Evolutionary conservation across 78 protist species (phyloP).

Genomic region (Trichosphaerium sp.): DNA sequence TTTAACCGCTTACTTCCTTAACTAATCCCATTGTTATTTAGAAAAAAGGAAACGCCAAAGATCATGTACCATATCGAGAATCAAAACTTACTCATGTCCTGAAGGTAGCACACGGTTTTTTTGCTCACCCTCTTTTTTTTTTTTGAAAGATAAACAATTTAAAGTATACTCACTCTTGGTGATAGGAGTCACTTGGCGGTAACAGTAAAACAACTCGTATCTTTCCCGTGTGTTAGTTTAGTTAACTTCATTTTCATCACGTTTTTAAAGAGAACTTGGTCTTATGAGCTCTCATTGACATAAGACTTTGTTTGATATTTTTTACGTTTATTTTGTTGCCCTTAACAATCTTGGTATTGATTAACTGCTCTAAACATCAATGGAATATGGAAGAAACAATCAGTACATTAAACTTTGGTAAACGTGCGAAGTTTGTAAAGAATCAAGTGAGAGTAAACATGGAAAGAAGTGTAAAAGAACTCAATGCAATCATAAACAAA

Average conservation of each 20-base stretch:
- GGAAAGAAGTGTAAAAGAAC: conserved; percentile 25
- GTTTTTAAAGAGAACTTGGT: too few relatives aligned
- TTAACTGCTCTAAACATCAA: conserved; percentile 38
- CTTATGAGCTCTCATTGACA: too few relatives aligned
- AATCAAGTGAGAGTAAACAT: conserved; percentile 38
- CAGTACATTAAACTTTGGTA: conserved; percentile 66
- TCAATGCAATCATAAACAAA: conserved; percentile 17
- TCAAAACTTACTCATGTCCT: conserved; percentile 38
- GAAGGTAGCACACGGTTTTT: too few relatives aligned
- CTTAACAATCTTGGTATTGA: too few relatives aligned
- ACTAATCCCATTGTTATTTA: not conserved
- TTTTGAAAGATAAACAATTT: too few relatives aligned
- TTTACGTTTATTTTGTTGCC: too few relatives aligned
- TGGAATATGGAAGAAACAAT: conserved; percentile 61
- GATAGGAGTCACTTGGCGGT: conserved; percentile 55
- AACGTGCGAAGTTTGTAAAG: conserved; percentile 44
- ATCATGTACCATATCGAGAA: conserved; percentile 27
- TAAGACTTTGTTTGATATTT: too few relatives aligned
- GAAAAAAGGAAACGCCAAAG: not conserved
- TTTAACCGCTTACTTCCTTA: not conserved
- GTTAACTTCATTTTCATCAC: too few relatives aligned
- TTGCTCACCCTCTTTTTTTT: too few relatives aligned
- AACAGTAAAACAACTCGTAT: conserved; percentile 37
- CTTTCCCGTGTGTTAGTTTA: too few relatives aligned
- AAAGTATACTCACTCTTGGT: too few relatives aligned